Evolutionary conservation across 306 rosid genomes (phyloP), one percentile per base, ranked within the genome.

Genomic region (Glycyrrhiza uralensis): DNA sequence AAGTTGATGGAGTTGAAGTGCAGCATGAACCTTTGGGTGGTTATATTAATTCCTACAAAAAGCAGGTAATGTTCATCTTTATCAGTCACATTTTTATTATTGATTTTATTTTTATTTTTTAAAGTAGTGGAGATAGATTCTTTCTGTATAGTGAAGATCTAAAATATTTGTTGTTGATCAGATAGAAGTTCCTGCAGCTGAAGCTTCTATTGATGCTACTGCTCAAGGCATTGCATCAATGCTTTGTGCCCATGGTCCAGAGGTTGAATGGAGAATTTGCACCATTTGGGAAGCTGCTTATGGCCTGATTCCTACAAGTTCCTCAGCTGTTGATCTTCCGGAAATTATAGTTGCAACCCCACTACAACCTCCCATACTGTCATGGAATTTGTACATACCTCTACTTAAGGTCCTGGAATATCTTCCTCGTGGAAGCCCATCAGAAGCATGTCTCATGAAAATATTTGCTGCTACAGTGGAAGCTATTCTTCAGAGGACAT

Each of bases 271-370:
- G 98, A 86, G 98, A 85, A 93, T 91, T 55, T 93, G 98, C 87
- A 93, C 98, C 57, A 93, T 93, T 45, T 93, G 98, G 98, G 97
- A 93, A 84, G 98, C 98, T 77, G 98, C 97, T 36, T 93, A 93
- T 85, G 98, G 98, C 69, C 83, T 93, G 73, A 93, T 93, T 79
- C 98, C 97, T 57, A 78, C 89, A 76, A 93, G 92, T 82, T 93
- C 98, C 76, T 89, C 93, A 4, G 96, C 86, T 6, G 98, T 93
- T 77, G 98, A 93, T 84, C 98, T 93, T 64, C 98, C 98, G 3
- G 98, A 93, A 76, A 90, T 93, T 64, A 46, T 93, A 84, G 98
- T 93, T 33, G 92, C 97, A 41, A 79, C 97, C 61, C 98, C 98
- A 32, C 83, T 91, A 57, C 98, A 93, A 55, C 95, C 97, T 49